Percentiles rank a stretch among this genome's conserved stretches.
Conservation (phyloP, 805 yeast genomes). For the Candida ascalaphidarum region DNA sequence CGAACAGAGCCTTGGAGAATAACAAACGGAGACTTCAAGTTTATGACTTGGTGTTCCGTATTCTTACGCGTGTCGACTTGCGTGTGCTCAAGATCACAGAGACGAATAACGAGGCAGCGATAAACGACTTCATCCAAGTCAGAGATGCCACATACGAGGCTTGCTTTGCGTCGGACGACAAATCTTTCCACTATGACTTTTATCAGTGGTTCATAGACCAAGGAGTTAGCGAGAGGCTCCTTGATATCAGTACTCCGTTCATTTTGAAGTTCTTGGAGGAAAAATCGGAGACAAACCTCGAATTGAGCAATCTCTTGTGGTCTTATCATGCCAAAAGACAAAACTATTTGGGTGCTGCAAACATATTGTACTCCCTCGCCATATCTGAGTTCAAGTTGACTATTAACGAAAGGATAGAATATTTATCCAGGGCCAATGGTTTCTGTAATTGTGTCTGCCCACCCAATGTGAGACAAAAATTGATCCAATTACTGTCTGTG, state of each 20-base stretch:
- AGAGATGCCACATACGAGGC: constrained; percentile 68
- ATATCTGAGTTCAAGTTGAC: constrained; percentile 62
- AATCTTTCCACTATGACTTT: constrained; percentile 81
- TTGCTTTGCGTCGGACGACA: constrained; percentile 69
- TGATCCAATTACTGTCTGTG: constrained; percentile 58
- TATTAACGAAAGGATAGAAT: constrained; percentile 74
- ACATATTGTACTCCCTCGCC: constrained; percentile 58
- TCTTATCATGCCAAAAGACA: constrained; percentile 78
- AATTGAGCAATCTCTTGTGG: constrained; percentile 81
- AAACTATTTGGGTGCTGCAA: constrained; percentile 76
- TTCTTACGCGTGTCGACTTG: constrained; percentile 65
- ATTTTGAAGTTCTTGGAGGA: constrained; percentile 71
- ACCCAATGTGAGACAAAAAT: constrained; percentile 66
- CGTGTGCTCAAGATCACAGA: constrained; percentile 41
- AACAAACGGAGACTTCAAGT: constrained; percentile 28
- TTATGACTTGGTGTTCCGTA: constrained; percentile 67
- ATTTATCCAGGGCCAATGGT: constrained; percentile 84
- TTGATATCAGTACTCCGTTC: constrained; percentile 76
- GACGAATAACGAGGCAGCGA: constrained; percentile 26
- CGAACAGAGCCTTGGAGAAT: constrained; percentile 5
- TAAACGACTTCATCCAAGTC: constrained; percentile 45
- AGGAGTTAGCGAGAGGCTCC: constrained; percentile 66
- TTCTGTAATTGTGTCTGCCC: constrained; percentile 82
- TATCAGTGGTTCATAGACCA: constrained; percentile 87
- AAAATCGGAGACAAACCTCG: constrained; percentile 52